Conservation (phyloP, 441 rosid genomes). For the Erysimum cheiri region DNA sequence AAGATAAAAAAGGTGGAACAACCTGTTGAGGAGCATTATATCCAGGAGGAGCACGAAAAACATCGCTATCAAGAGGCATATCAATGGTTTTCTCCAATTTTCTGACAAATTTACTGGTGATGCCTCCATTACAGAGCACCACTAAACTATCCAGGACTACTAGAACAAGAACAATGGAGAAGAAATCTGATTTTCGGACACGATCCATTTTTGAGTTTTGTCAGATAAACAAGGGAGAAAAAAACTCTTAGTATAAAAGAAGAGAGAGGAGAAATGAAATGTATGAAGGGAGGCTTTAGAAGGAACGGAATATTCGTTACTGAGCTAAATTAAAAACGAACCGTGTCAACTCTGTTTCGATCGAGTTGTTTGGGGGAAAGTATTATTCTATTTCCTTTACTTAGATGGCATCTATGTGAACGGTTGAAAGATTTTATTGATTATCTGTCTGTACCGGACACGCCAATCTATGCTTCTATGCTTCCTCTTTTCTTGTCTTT, state of each 20-base stretch:
- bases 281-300: neutral
- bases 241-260: neutral
- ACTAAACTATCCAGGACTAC: conserved; percentile 47
- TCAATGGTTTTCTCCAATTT: conserved; percentile 54
- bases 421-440: neutral
- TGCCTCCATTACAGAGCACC: conserved; percentile 67
- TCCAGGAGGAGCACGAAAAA: conserved; percentile 70
- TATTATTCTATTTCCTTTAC: neutral
- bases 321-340: neutral
- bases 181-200: conserved; percentile 27
- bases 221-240: neutral
- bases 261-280: conserved; percentile 27
- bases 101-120: conserved; percentile 70
- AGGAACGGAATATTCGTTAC: conserved; percentile 22
- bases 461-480: conserved; percentile 19
- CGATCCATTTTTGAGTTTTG: conserved; percentile 34
- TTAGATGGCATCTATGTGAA: neutral
- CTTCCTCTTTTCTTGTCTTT: conserved; percentile 21
- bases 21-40: conserved; percentile 98
- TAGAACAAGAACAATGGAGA: conserved; percentile 42
- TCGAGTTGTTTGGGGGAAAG: neutral
- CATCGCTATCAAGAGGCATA: conserved; percentile 87
- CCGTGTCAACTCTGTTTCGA: conserved; percentile 14
- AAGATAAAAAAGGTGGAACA: neutral
- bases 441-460: conserved; percentile 14